Evolutionary conservation across 1,284 basidiomycete genomes (phyloP), one percentile per base, ranked within the genome.

Genomic region (Hymenochaete sp.): DNA sequence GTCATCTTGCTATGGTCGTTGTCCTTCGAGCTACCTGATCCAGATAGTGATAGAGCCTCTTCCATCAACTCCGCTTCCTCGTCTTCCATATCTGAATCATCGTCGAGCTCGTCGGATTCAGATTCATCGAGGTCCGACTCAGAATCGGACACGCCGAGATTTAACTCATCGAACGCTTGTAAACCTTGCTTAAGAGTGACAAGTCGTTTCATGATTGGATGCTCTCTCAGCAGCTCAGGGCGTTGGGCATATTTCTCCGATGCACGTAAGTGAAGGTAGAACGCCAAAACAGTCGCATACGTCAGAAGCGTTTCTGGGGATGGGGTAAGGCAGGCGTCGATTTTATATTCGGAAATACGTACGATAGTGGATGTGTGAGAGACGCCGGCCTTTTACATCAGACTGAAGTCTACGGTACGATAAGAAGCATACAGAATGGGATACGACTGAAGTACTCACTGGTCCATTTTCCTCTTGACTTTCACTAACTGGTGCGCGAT

Each of bases 261-360:
- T 16, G 85, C 70, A 11, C 89, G 79, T 21, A 98, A 73, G 61
- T 93, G 82, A 42, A 98, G 72, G 67, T 96, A 98, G 68, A 93
- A 98, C 0, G 93, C 86, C 37, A 98, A 80, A 1, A 82, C 85
- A 1, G 92, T 89, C 7, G 87, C 75, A 61, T 98, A 98, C 7
- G 93, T 89, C 36, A 95, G 66, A 2, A 96, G 71, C 1, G 90
- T 77, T 70, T 97, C 90, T 92, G 5, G 13, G 14, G 6, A 4
- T 6, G 5, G 32, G 21, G 60, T 6, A 21, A 2, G 19, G 9
- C 28, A 42, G 45, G 16, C 32, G 32, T 40, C 11, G 45, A 37
- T 45, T 11, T 42, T 22, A 19, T n/a, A 18, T n/a, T 32, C 10
- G n/a, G 35, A 31, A 21, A 27, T 9, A 69, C 81, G 57, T 61